phyloP scores from a whole-genome alignment of 805 yeast species.

The Metschnikowia baotianmanensis region DNA sequence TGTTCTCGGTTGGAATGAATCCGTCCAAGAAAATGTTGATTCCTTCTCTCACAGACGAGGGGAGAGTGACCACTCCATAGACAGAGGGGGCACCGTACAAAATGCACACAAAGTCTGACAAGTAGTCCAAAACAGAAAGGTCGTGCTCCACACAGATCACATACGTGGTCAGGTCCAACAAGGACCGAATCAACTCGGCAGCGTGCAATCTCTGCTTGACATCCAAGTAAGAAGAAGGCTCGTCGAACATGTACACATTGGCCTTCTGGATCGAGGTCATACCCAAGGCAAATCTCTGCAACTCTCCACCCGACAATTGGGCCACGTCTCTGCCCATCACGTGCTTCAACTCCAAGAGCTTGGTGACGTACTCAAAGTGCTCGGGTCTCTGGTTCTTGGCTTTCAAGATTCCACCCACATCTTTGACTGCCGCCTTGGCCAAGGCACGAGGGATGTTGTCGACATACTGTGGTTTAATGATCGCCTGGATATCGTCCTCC shows the following conservation, averaged over 20 bases:
- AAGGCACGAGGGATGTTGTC: slow-evolving; percentile 97
- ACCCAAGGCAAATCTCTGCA: slow-evolving; percentile 97
- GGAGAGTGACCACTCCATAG: slow-evolving; percentile 97
- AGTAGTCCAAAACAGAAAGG: slow-evolving; percentile 93
- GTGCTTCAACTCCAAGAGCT: slow-evolving; percentile 68
- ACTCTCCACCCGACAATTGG: slow-evolving; percentile 95
- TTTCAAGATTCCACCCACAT: slow-evolving; percentile 81
- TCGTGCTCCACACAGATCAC: slow-evolving; percentile 99
- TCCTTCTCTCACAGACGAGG: slow-evolving; percentile 97
- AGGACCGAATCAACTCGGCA: slow-evolving; percentile 87
- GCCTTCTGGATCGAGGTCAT: slow-evolving; percentile 95
- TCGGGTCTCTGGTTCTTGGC: slow-evolving; percentile 73
- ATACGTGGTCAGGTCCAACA: slow-evolving; percentile 72
- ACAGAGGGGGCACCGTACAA: slow-evolving; percentile 98
- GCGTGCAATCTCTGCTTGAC: slow-evolving; percentile 99
- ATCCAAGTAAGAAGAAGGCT: slow-evolving; percentile 97
- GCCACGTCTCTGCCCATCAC: slow-evolving; percentile 85
- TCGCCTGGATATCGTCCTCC: slow-evolving; percentile 94
- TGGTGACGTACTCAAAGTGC: slow-evolving; percentile 61
- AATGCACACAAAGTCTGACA: slow-evolving; percentile 95
- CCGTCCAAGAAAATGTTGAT: slow-evolving; percentile 98
- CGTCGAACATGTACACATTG: slow-evolving; percentile 98
- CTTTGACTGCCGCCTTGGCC: slow-evolving; percentile 76
- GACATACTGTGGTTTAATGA: slow-evolving; percentile 97
- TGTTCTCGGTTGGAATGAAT: slow-evolving; percentile 93